These are phyloP conservation scores for Silene conica DNA, from an alignment of 148 eudicot species.

Conservation along the genomic window DNA sequence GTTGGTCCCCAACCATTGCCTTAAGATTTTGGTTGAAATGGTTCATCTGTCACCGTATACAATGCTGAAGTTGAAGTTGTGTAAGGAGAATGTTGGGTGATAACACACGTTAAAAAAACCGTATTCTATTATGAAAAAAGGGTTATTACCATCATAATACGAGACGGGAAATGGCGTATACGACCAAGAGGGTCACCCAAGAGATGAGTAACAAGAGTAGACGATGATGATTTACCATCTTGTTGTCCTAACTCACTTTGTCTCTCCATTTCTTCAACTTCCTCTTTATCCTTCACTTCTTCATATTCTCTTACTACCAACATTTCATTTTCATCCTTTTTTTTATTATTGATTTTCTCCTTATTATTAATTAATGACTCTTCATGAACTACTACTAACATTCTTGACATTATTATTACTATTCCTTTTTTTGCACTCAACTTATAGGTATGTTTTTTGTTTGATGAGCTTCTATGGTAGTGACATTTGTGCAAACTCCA, in stretches of 20 bases:
- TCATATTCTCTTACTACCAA: constrained; percentile 57
- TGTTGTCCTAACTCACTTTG: constrained; percentile 59
- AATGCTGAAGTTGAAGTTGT: too few relatives aligned
- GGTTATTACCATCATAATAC: constrained; percentile 62
- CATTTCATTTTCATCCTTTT: not conserved
- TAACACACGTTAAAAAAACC: too few relatives aligned
- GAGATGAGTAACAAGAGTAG: constrained; percentile 60
- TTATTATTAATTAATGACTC: not conserved
- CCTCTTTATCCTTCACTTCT: constrained; percentile 41
- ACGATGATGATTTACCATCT: constrained; percentile 43
- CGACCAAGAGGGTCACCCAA: constrained; percentile 72
- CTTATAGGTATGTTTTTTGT: not conserved
- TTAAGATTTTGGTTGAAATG: too few relatives aligned
- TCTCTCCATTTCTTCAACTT: constrained; percentile 59
- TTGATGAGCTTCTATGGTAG: constrained; percentile 19
- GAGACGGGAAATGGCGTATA: constrained; percentile 42
- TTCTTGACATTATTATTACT: constrained; percentile 9
- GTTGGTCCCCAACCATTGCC: too few relatives aligned
- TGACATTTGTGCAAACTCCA: constrained; percentile 35
- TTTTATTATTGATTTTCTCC: not conserved
- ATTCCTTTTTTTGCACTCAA: not conserved
- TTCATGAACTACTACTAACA: constrained; percentile 15
- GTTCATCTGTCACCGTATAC: too few relatives aligned
- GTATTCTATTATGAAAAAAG: not conserved
- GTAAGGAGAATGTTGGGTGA: too few relatives aligned